These are phyloP conservation scores for Amanita rimosa DNA, from an alignment of 768 basidiomycete species.

Conservation along the genomic window DNA sequence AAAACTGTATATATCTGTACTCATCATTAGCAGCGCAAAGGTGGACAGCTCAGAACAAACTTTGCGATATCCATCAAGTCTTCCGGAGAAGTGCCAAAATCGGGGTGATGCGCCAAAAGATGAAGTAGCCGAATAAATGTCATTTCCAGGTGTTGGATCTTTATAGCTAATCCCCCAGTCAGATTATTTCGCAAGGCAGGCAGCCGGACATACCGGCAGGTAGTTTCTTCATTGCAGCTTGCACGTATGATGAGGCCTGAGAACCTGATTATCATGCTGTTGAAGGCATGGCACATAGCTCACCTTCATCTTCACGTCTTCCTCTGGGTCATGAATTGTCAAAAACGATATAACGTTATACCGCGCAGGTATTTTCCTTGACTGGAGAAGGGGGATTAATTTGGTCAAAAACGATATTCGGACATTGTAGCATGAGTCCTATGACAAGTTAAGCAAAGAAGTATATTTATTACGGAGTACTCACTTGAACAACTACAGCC, in stretches of 20 bases:
- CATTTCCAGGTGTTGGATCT: conserved; percentile 64
- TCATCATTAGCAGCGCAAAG: conserved; percentile 3
- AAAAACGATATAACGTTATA: conserved; percentile 85
- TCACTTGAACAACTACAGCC: conserved; percentile 68
- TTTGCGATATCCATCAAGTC: conserved; percentile 71
- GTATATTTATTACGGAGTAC: conserved; percentile 10
- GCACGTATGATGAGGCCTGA: conserved; percentile 49
- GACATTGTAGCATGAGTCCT: conserved; percentile 88
- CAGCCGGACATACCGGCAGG: conserved; percentile 24
- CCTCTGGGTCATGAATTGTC: conserved; percentile 84
- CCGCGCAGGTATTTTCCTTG: conserved; percentile 51
- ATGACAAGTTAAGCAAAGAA: conserved; percentile 2
- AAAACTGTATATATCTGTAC: conserved; percentile 79
- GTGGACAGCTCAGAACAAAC: conserved; percentile 29
- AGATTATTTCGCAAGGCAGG: neutral
- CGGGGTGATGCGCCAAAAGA: conserved; percentile 89
- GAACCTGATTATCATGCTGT: conserved; percentile 7
- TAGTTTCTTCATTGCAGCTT: conserved; percentile 33
- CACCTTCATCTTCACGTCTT: conserved; percentile 63
- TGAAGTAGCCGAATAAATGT: conserved; percentile 82
- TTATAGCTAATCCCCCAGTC: conserved; percentile 25
- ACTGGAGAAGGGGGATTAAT: conserved; percentile 49
- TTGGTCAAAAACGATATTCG: conserved; percentile 72
- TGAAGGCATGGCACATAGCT: conserved; percentile 10
- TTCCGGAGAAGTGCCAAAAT: conserved; percentile 61